Evolutionary conservation across 202 grass and related monocot species (phyloP), one percentile per base, ranked within the genome.

Genomic region (Zoysia matrella): DNA sequence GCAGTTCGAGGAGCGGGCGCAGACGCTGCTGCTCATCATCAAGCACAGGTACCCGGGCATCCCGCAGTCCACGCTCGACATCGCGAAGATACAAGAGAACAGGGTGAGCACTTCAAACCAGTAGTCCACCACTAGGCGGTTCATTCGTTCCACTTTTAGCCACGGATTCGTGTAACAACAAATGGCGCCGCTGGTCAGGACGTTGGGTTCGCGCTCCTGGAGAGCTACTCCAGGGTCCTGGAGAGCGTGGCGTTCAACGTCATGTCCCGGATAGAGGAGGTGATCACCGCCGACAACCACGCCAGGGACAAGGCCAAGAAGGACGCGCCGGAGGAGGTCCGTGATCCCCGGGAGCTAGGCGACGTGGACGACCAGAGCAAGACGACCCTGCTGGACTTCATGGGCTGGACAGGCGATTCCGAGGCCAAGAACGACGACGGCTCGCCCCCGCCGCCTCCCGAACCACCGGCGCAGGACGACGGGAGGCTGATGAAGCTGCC

Each of bases 171-270:
- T 44, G 40, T 12, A 2, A 5, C 60, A 10, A 15, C 11, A 1
- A 18, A 16, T 2, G 56, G 15, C 15, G 6, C 46, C 46, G 6
- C 3, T 2, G 1, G 18, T 16, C 53, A 94, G 95, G 95, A 98
- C 80, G 86, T 98, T 1, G 95, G 95, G 70, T 93, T 88, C 47
- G 88, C 95, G 14, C 71, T 98, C 82, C 81, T 95, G 84, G 95
- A 95, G 82, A 93, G 95, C 84, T 98, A 98, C 62, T 98, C 95
- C 6, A 93, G 95, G 79, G 76, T 98, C 18, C 89, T 98, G 54
- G 95, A 98, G 79, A 95, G 86, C 85, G 49, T 98, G 57, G 95
- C 92, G 65, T 98, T 79, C 88, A 98, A 91, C 60, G 95, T 98
- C 69, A 85, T 95, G 86, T 93, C 90, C 16, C 80, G 90, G 69